A percentile compares a stretch with the other conserved stretches of the same genome.
Evolutionary conservation across 2,329 filamentous ascomycete genomes (phyloP).

Genomic region (Hypoxylon sp.): DNA sequence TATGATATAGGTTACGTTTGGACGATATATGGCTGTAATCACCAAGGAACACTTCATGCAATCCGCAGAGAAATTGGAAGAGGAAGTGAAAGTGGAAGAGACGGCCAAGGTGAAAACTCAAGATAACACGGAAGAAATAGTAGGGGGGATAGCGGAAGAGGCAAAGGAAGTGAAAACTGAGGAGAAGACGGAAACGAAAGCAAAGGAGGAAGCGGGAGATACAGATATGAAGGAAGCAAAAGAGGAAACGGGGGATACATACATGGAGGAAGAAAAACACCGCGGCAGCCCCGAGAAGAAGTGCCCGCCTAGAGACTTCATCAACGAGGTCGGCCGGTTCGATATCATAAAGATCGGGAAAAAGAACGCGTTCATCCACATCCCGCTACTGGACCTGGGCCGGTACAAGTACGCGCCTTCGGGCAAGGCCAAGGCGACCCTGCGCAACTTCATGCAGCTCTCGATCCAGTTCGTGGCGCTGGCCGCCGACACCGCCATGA

Average conservation of each 20-base stretch:
- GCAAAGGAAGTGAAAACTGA: no score
- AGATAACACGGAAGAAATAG: no score
- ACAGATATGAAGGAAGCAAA: no score
- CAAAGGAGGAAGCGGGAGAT: no score
- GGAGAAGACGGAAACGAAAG: no score
- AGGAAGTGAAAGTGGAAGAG: no score
- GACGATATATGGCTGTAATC: background rate
- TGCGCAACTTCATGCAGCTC: background rate
- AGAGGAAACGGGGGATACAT: no score
- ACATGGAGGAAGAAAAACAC: background rate
- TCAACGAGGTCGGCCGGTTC: background rate
- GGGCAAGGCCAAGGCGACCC: background rate
- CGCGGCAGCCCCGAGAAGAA: background rate
- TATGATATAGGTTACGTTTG: constrained; percentile 19
- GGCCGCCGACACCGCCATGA: background rate
- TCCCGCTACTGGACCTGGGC: constrained; percentile 8
- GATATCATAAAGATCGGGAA: background rate
- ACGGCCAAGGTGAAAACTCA: no score
- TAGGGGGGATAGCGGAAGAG: no score
- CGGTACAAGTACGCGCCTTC: background rate
- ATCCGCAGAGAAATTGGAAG: background rate
- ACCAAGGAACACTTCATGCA: background rate
- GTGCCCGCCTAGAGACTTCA: background rate
- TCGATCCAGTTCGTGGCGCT: background rate
- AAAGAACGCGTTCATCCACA: constrained; percentile 1